Evolutionary conservation across 352 stramenopile species (phyloP), one percentile per base, ranked within the genome.

Genomic region (Elongisporangium anandrum): DNA sequence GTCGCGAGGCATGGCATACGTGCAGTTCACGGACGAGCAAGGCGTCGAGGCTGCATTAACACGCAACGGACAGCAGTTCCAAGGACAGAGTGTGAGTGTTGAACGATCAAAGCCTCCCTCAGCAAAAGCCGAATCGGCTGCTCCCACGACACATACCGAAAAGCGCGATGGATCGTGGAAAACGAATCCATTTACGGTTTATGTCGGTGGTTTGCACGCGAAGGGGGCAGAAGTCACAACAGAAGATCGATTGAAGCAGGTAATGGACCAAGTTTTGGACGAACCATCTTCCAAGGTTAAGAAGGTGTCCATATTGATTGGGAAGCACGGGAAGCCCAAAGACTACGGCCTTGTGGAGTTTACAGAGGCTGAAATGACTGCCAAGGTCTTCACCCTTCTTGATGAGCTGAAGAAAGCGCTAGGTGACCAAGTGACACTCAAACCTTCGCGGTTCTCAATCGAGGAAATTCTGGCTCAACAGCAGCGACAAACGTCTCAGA

Each of bases 1-100:
- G 60, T 88, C 82, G 15, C 73, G 82, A 50, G 82, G 82, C 13
- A 90, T 92, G 77, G 82, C 82, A 29, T 92, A 92, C 56, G 77
- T 90, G 4, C 74, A 90, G 55, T 88, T 88, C 54, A 49, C 59
- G 1, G 66, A 87, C 47, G 77, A 81, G 8, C 39, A 52, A 8
- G 80, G 77, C 7, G 74, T 86, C 1, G 50, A 63, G 17, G 56
- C 59, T 9, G 79, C 69, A 16, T 62, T 89, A 1, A 59, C 53
- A 21, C 54, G 60, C 13, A 49, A 87, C 45, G 76, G 76, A 1
- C 48, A 23, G 1, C 15, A 77, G 4, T 51, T 88, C 0, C 64
- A 81, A 8, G 69, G 73, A 0, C 72, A 83, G 19, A 50, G 66
- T 13, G 55, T 91, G 21, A 77, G 74, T 59, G 70, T 91, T 0